These are phyloP conservation scores for Pichia sp. DNA, from an alignment of 1,139 yeast genomes.

Conservation along the genomic window DNA sequence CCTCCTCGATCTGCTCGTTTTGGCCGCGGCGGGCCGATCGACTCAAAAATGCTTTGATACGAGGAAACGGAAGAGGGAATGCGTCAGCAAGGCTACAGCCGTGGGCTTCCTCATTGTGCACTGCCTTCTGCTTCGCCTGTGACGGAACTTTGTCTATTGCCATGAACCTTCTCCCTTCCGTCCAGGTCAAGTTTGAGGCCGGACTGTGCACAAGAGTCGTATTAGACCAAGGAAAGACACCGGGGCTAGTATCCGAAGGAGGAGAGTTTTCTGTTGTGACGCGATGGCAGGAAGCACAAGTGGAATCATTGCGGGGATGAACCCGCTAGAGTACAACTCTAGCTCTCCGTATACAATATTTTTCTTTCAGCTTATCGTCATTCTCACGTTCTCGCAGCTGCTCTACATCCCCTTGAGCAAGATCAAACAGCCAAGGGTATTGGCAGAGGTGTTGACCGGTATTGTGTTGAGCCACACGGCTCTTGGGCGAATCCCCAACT, in stretches of 20 bases:
- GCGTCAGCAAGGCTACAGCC: neutral
- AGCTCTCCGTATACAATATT: constrained; percentile 57
- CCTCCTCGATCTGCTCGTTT: neutral
- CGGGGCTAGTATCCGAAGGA: too few species aligned
- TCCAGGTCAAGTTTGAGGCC: too few species aligned
- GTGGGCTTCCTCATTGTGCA: neutral
- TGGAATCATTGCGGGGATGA: constrained; percentile 66
- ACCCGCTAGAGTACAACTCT: constrained; percentile 58
- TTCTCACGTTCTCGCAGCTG: constrained; percentile 50
- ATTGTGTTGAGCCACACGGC: constrained; percentile 67
- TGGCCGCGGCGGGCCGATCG: too few species aligned
- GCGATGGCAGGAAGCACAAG: constrained; percentile 15
- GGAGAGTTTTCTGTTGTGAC: neutral
- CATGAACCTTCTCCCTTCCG: too few species aligned
- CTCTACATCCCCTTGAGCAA: constrained; percentile 55
- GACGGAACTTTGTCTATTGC: too few species aligned
- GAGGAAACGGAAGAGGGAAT: neutral
- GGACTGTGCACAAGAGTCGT: too few species aligned
- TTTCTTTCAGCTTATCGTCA: constrained; percentile 56
- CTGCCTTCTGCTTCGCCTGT: too few species aligned
- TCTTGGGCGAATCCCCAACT: constrained; percentile 64
- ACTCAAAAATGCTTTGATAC: too few species aligned
- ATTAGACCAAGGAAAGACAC: too few species aligned
- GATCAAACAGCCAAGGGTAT: constrained; percentile 69
- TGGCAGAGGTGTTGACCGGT: constrained; percentile 75